Evolutionary conservation across 257 asterid species (phyloP).

Genomic region (Cruciata laevipes): DNA sequence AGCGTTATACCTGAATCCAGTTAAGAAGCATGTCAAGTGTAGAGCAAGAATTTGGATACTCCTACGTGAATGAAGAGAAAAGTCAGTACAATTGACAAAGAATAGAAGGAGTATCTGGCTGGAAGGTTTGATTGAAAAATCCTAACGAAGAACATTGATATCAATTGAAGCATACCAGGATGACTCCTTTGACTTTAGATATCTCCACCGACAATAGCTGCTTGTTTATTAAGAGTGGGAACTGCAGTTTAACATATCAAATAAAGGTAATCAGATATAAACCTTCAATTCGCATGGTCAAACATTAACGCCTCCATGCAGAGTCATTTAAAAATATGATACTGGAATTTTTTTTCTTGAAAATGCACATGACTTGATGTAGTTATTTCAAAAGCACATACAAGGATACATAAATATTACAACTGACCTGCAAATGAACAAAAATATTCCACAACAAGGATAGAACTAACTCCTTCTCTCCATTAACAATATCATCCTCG

Average conservation of each 20-base stretch:
- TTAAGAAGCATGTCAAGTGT: conserved; percentile 68
- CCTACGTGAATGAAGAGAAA: conserved; percentile 31
- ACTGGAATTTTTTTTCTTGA: neutral
- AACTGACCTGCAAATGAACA: conserved; percentile 79
- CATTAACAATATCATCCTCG: conserved; percentile 65
- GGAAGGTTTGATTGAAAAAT: neutral
- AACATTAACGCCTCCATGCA: neutral
- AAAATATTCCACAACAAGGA: conserved; percentile 88
- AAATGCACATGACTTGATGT: neutral
- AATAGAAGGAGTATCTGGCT: neutral
- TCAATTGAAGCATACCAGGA: conserved; percentile 43
- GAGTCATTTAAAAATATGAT: neutral
- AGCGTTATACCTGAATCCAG: conserved; percentile 77
- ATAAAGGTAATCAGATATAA: neutral
- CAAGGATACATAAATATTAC: neutral
- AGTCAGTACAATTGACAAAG: conserved; percentile 3
- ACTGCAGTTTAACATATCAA: conserved; percentile 44
- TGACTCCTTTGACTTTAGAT: conserved; percentile 53
- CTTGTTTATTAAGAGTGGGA: conserved; percentile 73
- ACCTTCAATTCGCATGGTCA: neutral
- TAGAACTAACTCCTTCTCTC: conserved; percentile 76
- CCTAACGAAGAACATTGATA: conserved; percentile 2
- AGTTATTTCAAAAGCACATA: neutral
- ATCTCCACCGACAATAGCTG: conserved; percentile 60
- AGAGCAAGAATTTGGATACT: conserved; percentile 39